Conservation (phyloP, 148 eudicot genomes). For the Cornus kousa region DNA sequence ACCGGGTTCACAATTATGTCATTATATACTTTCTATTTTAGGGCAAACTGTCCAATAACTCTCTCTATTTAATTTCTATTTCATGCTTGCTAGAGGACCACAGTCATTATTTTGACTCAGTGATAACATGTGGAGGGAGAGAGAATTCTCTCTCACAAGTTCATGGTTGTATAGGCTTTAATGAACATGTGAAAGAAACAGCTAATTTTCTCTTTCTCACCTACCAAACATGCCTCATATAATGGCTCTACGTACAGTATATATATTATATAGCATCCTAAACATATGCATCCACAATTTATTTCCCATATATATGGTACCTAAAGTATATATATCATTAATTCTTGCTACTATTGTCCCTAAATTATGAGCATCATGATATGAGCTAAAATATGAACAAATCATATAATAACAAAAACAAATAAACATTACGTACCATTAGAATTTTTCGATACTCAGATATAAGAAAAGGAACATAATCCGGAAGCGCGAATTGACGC, state of each 20-base stretch:
- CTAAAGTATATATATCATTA: background rate
- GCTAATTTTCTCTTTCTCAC: background rate
- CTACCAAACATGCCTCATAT: background rate
- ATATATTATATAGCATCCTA: background rate
- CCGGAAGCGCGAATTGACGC: slow-evolving; percentile 45
- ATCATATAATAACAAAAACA: background rate
- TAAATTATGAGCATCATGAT: too few species aligned
- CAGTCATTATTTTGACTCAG: background rate
- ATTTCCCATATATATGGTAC: background rate
- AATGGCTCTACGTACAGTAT: background rate
- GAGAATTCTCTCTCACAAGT: background rate
- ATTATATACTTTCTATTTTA: too few species aligned
- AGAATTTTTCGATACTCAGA: slow-evolving; percentile 47
- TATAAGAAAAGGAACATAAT: slow-evolving; percentile 41
- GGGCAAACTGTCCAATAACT: background rate
- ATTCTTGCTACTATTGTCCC: background rate
- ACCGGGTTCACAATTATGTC: background rate
- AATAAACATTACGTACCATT: slow-evolving; percentile 17
- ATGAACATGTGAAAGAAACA: background rate
- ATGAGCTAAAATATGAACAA: background rate
- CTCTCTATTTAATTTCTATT: too few species aligned
- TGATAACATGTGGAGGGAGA: background rate
- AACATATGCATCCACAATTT: background rate
- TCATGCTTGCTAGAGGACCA: background rate
- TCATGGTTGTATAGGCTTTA: background rate